Evolutionary conservation across 2,329 filamentous ascomycete species (phyloP).

Genomic region (Elsinoe batatas): DNA sequence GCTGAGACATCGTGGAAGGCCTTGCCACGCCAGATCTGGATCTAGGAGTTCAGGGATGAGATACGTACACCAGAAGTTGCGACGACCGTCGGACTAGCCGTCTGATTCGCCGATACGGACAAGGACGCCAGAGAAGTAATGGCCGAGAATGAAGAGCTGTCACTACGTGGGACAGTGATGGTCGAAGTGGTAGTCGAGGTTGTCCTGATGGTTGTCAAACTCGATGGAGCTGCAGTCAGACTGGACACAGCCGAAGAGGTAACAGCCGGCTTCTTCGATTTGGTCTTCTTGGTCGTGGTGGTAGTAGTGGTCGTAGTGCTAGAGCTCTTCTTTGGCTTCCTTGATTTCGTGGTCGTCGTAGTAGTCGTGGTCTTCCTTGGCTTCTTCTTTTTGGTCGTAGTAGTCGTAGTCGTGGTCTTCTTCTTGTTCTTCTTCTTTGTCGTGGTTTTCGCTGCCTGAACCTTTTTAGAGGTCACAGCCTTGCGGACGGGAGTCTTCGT

Average conservation of each 20-base stretch:
- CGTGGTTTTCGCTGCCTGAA: constrained; percentile 28
- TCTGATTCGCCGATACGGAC: neutral
- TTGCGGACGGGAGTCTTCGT: constrained; percentile 26
- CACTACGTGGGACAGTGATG: constrained; percentile 16
- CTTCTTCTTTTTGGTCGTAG: constrained; percentile 22
- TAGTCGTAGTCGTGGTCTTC: constrained; percentile 27
- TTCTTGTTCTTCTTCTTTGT: constrained; percentile 27
- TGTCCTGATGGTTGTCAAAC: constrained; percentile 1
- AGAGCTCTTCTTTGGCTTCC: neutral
- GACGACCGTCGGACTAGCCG: constrained; percentile 1
- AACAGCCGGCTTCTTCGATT: neutral
- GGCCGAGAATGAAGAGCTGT: neutral
- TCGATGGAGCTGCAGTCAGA: neutral
- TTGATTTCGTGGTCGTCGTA: constrained; percentile 9
- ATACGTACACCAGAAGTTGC: constrained; percentile 11
- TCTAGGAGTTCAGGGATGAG: neutral
- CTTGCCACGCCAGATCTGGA: neutral
- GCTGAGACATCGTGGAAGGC: neutral
- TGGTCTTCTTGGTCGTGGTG: constrained; percentile 5
- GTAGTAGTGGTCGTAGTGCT: constrained; percentile 10
- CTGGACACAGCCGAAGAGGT: neutral
- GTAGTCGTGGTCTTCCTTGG: constrained; percentile 9
- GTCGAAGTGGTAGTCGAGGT: constrained; percentile 22
- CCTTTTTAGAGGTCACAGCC: constrained; percentile 31
- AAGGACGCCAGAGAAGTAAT: neutral